phyloP scores from a whole-genome alignment of 805 yeast species.

The Millerozyma miso region DNA sequence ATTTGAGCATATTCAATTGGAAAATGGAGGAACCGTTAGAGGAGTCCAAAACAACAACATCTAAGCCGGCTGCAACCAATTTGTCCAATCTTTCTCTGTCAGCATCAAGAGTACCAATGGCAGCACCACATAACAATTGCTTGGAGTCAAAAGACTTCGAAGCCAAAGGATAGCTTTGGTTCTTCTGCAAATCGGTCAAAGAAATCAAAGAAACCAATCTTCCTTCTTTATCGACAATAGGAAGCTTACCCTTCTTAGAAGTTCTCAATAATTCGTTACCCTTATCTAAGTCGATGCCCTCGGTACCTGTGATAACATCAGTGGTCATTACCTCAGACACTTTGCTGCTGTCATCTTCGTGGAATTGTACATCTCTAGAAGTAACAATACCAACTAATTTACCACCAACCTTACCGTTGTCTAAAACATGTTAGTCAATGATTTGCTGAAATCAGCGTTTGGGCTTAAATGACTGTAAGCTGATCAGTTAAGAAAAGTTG shows the following conservation, averaged over 20 bases:
- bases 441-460: neutral
- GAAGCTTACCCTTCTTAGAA: conserved; percentile 96
- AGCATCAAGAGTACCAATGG: conserved; percentile 89
- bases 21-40: conserved; percentile 96
- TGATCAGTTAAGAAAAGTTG: conserved; percentile 41
- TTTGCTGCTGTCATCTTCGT: conserved; percentile 59
- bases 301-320: conserved; percentile 76
- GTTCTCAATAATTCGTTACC: conserved; percentile 89
- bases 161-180: conserved; percentile 88
- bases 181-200: conserved; percentile 95
- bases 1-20: conserved; percentile 90
- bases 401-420: conserved; percentile 79
- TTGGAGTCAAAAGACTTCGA: conserved; percentile 90
- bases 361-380: conserved; percentile 95
- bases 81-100: conserved; percentile 80
- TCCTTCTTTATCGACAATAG: conserved; percentile 77
- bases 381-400: conserved; percentile 94
- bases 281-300: conserved; percentile 76
- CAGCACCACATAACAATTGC: conserved; percentile 98
- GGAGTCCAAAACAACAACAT: conserved; percentile 92
- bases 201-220: conserved; percentile 84
- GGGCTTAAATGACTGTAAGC: neutral
- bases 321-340: conserved; percentile 86
- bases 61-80: conserved; percentile 94
- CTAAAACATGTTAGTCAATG: conserved; percentile 45